Percentiles rank a stretch among this genome's conserved stretches.
phyloP scores from a whole-genome alignment of 1,139 yeast species.

The Scheffersomyces cryptocercus region DNA sequence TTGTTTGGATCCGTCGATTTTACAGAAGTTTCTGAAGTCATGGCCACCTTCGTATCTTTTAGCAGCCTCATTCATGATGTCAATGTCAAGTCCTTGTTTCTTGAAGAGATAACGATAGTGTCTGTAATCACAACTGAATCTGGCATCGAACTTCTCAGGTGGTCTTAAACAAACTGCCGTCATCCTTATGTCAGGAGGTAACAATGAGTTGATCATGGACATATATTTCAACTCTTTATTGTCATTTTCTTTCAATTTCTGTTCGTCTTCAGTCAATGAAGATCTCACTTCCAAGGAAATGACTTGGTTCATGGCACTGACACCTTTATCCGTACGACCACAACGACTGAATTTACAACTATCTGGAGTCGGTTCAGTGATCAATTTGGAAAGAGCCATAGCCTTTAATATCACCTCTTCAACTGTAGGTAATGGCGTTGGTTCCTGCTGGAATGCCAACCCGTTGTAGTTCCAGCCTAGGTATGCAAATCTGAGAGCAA shows the following conservation, averaged over 20 bases:
- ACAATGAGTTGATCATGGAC: conserved; percentile 67
- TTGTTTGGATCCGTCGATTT: conserved; percentile 91
- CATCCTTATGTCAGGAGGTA: conserved; percentile 82
- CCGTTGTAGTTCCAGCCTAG: conserved; percentile 95
- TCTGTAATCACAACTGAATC: conserved; percentile 82
- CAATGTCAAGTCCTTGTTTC: conserved; percentile 57
- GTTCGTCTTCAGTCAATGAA: conserved; percentile 55
- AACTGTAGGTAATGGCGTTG: conserved; percentile 82
- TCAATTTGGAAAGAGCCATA: conserved; percentile 62
- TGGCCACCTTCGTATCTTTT: conserved; percentile 66
- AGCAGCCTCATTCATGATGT: conserved; percentile 72
- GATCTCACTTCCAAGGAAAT: conserved; percentile 80
- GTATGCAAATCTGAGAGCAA: conserved; percentile 84
- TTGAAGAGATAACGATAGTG: conserved; percentile 84
- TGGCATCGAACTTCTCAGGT: conserved; percentile 81
- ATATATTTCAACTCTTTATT: conserved; percentile 72
- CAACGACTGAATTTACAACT: conserved; percentile 80
- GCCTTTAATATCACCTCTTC: conserved; percentile 79
- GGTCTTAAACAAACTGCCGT: conserved; percentile 83
- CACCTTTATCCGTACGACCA: conserved; percentile 96
- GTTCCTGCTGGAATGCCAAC: conserved; percentile 73
- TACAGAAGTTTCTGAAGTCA: conserved; percentile 94
- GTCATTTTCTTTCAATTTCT: conserved; percentile 58
- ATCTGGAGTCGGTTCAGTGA: conserved; percentile 61
- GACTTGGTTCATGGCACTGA: conserved; percentile 95